Evolutionary conservation across 192 early-diverging fungal species (phyloP), one percentile per base, ranked within the genome.

Genomic region (Umbelopsis sp.): DNA sequence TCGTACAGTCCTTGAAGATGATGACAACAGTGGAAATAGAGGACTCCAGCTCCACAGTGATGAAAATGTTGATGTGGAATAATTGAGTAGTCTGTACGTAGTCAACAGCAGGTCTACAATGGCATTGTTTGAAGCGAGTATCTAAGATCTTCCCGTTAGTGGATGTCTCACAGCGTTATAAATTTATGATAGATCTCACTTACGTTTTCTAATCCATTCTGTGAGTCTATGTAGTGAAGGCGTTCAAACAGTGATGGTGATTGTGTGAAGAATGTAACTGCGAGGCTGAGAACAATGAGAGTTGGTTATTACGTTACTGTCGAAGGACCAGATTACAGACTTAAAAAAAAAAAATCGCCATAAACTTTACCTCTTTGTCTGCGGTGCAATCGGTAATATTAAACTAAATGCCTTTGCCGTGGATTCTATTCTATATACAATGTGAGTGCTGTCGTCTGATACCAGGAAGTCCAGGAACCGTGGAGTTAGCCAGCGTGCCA

Each of bases 381-480:
- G 93, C 36, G 93, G 93, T 44, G 89, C 83, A 24, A 88, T 88
- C 11, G 87, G 83, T 29, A 91, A 74, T 54, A 93, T 78, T 31
- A 81, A 22, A 31, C 87, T 86, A 41, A 90, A 85, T 1, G 92
- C 90, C 70, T 72, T 72, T 73, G 84, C 79, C 73, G 85, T 71
- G 44, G 69, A 41, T 66, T 81, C 65, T 22, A 81, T 74, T 73
- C 69, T 75, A 71, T 75, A 53, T 73, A 78, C 77, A 76, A 59
- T 56, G 52, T 41, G 43, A 51, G 45, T 67, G 21, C n/a, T 36
- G 41, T 56, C 38, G 24, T 25, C n/a, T 9, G 66, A 73, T 38
- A 45, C n/a, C 29, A 52, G 51, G 69, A 75, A 76, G 49, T 47
- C 65, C 47, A 56, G 66, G 29, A 78, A 82, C 16, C 69, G 73